These are phyloP conservation scores for Seiridium unicorne DNA, from an alignment of 2,329 filamentous ascomycete species.

Conservation along the genomic window DNA sequence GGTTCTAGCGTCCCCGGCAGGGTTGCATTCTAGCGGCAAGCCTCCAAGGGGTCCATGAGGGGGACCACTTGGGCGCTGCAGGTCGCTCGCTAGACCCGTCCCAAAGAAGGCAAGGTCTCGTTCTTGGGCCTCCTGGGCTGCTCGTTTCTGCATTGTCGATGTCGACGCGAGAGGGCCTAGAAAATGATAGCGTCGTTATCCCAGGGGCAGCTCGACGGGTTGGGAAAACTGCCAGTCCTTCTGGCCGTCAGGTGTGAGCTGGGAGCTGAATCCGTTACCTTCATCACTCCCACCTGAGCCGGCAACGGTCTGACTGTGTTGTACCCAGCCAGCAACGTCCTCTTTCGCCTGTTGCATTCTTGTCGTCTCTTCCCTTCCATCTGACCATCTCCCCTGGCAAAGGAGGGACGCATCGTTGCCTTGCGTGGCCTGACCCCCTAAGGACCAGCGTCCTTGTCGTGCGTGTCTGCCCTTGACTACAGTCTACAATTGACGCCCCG, in stretches of 20 bases:
- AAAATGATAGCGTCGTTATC: neutral
- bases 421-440: neutral
- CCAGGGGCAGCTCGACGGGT: neutral
- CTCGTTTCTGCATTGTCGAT: conserved; percentile 3
- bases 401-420: neutral
- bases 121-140: conserved; percentile 5
- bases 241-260: neutral
- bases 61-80: neutral
- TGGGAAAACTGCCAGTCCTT: neutral
- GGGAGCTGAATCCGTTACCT: neutral
- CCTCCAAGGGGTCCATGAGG: neutral
- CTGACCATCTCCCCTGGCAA: neutral
- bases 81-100: neutral
- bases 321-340: neutral
- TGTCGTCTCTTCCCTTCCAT: neutral
- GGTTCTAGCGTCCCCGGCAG: conserved; percentile 3
- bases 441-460: neutral
- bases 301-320: neutral
- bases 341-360: neutral
- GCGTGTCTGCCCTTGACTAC: neutral
- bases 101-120: neutral
- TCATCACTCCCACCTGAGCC: neutral
- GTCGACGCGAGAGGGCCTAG: neutral
- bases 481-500: neutral
- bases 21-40: conserved; percentile 2